Evolutionary conservation across 352 stramenopile species (phyloP), one percentile per base, ranked within the genome.

Genomic region (Phytophthora foliorum): DNA sequence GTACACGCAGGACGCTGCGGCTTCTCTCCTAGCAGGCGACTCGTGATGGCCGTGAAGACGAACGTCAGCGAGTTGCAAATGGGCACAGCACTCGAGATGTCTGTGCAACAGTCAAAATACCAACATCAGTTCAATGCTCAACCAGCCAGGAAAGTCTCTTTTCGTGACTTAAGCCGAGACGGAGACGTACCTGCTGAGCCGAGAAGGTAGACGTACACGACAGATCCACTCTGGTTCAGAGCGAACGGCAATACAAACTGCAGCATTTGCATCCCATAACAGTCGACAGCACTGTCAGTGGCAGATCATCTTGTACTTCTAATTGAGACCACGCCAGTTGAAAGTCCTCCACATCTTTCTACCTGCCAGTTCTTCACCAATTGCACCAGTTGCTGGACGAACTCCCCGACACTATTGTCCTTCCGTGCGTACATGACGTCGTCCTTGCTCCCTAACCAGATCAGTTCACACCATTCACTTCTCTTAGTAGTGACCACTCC

Each of bases 61-160:
- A 96, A 96, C 7, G 87, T 93, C 45, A 96, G 71, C 49, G 89
- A 94, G 69, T 96, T 96, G 85, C 86, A 96, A 72, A 96, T 96
- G 32, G 87, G 87, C n/a, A 94, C 87, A 24, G 89, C 87, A 63
- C 81, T 91, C 13, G 89, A 95, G 38, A 96, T 91, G 39, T 96
- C 89, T 94, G 55, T 48, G 4, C 11, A 38, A 31, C 41, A 54
- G 10, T 24, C 24, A 48, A 45, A 45, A 22, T 8, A 45, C 39
- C 39, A 45, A 24, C 2, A 21, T 22, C n/a, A 45, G 7, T 13
- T 7, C 2, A 16, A 32, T 6, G 21, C 11, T 27, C 8, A 16
- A 29, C 19, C 14, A 7, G 11, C 3, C 11, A 31, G 42, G 14
- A 29, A 51, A 11, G 44, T 32, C 9, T 31, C 44, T 21, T 14